phyloP scores from a whole-genome alignment of 495 filamentous ascomycete genomes.

The Tuber microsphaerosporum region DNA sequence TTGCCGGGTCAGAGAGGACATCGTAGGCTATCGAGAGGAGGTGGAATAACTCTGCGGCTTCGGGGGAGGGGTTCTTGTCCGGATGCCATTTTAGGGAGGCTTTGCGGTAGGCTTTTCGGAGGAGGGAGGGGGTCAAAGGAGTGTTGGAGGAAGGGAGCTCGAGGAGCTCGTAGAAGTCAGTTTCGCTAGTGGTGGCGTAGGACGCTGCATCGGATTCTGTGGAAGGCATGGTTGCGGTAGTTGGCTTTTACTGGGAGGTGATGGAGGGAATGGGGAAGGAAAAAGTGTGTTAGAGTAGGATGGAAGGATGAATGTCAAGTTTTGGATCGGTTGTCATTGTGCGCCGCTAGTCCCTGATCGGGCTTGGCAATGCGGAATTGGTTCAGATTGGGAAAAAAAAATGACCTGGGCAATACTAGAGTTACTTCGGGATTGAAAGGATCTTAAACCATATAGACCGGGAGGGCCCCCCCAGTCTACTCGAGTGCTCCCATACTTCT shows the following conservation, averaged over 20 bases:
- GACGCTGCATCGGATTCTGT: constrained; percentile 38
- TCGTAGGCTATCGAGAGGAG: constrained; percentile 66
- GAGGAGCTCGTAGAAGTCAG: constrained; percentile 85
- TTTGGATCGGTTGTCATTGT: background rate
- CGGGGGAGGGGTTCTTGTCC: constrained; percentile 52
- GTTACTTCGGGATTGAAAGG: background rate
- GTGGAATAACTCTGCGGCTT: constrained; percentile 58
- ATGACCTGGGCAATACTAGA: background rate
- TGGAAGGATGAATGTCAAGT: background rate
- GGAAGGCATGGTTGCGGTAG: constrained; percentile 28
- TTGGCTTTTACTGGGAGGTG: background rate
- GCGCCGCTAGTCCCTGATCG: background rate
- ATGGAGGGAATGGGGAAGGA: background rate
- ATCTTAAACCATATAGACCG: background rate
- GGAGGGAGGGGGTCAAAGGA: constrained; percentile 49
- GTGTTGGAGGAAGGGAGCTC: constrained; percentile 57
- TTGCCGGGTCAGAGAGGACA: constrained; percentile 57
- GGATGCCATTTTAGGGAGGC: constrained; percentile 89
- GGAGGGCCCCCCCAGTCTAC: no score
- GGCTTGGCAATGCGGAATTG: background rate
- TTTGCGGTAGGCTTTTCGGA: constrained; percentile 82
- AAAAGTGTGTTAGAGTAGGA: background rate
- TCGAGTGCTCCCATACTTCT: background rate
- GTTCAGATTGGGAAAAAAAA: background rate
- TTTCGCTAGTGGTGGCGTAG: constrained; percentile 49